Conservation (phyloP, 352 stramenopile genomes). For the Stramenopiles sp. region DNA sequence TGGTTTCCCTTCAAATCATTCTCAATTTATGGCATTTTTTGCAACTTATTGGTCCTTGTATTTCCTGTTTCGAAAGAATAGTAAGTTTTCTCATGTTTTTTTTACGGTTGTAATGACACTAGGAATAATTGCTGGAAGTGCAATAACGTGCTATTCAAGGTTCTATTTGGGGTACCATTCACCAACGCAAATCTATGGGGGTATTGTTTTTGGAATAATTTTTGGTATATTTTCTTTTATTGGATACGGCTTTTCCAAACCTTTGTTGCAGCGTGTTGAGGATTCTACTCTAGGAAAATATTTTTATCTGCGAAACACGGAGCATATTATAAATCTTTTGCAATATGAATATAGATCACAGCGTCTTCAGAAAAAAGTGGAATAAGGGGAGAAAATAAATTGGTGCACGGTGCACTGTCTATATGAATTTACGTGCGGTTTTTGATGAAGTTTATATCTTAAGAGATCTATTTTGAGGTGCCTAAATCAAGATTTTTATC, state of each 20-base stretch:
- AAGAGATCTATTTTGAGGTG: too few species aligned
- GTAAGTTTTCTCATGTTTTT: neutral
- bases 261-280: neutral
- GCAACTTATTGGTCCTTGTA: neutral
- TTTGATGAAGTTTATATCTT: too few species aligned
- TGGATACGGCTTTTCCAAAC: neutral
- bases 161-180: neutral
- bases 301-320: neutral
- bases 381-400: too few species aligned
- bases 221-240: constrained; percentile 4
- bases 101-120: neutral
- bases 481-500: too few species aligned
- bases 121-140: neutral
- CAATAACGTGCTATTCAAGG: neutral
- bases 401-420: too few species aligned
- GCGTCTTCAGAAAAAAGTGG: too few species aligned
- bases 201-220: neutral
- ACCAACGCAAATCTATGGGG: neutral
- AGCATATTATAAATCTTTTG: too few species aligned
- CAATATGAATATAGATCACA: too few species aligned
- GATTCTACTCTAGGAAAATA: neutral
- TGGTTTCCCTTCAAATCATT: neutral
- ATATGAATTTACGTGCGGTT: too few species aligned
- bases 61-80: neutral
- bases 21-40: neutral